These are phyloP conservation scores for Phytophthora pluvialis DNA, from an alignment of 352 stramenopile genomes.

Conservation along the genomic window DNA sequence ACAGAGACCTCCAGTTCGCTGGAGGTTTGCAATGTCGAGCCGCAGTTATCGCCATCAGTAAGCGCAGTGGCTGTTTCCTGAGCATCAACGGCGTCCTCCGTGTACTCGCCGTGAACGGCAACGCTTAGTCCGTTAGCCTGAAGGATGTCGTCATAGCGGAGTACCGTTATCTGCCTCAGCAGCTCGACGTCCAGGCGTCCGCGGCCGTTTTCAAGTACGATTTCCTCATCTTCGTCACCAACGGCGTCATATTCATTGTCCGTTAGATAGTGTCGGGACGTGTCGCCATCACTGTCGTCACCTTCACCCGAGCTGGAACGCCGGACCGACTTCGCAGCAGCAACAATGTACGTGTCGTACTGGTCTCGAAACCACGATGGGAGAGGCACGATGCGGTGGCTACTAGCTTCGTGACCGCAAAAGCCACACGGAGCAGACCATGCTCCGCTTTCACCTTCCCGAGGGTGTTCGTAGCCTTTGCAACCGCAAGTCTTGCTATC, in stretches of 20 bases:
- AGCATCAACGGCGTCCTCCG: neutral
- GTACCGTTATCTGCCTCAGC: constrained; percentile 24
- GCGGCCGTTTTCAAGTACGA: constrained; percentile 31
- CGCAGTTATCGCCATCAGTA: constrained; percentile 6
- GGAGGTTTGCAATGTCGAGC: neutral
- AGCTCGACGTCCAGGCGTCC: constrained; percentile 29
- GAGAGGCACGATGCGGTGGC: constrained; percentile 49
- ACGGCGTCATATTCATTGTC: neutral
- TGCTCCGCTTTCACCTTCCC: neutral
- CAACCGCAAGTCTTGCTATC: constrained; percentile 49
- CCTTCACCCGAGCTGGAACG: constrained; percentile 13
- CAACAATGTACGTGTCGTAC: constrained; percentile 63
- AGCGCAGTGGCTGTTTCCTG: neutral
- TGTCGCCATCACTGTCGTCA: constrained; percentile 27
- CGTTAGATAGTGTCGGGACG: constrained; percentile 4
- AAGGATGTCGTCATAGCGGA: constrained; percentile 32
- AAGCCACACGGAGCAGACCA: constrained; percentile 42
- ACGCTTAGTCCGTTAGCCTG: constrained; percentile 21
- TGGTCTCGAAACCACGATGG: constrained; percentile 77
- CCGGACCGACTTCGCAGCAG: neutral
- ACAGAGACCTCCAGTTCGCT: constrained; percentile 9
- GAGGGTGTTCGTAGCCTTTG: constrained; percentile 63
- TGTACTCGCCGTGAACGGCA: neutral
- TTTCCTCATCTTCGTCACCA: constrained; percentile 36
- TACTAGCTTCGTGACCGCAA: constrained; percentile 43